Base-by-base conservation (phyloP, 208 protist species). In the Jaenimonas drosophilae region DNA sequence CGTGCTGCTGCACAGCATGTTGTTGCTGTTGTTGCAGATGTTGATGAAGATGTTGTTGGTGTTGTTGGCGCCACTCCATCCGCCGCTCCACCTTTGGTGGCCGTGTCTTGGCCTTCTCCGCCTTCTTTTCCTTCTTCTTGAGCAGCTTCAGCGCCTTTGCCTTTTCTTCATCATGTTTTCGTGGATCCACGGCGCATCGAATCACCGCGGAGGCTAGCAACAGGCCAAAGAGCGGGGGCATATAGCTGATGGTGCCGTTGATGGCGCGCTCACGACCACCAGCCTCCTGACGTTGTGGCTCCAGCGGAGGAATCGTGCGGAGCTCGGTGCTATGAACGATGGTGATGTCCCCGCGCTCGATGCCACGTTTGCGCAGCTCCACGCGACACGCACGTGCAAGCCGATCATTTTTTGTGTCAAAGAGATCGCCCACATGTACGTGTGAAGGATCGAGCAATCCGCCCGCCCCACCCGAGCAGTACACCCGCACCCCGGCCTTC, bases 221-320 rank as follows among this genome's bases (percentile, higher is more conserved):
- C 0, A 94, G 54, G 7, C 86, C 86, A 55, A 91, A 94, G 2
- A 90, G 39, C 4, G 86, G 63, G 4, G 86, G 86, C 74, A 94
- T 94, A 66, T 94, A 90, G 55, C 81, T 91, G 33, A 94, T 82
- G 2, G 86, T 94, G 24, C 86, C 86, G 48, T 94, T 94, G 41
- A 91, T 75, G 1, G 78, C 63, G 11, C 78, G 54, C 40, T 81
- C 79, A 12, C 86, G 67, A 11, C 80, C 86, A 27, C 78, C 86
- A 0, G 64, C 67, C 48, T 88, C 77, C 56, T 86, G 78, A 9
- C 73, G 61, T 62, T 88, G 74, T 33, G 78, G 86, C 53, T 75
- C 70, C 42, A 91, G 55, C 19, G 86, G 82, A 0, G 47, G 49
- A n/a, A n/a, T n/a, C 3, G 55, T 33, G 5, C 60, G 64, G 41